Conservation (phyloP, 305 asterid species). For the Withania somnifera region DNA sequence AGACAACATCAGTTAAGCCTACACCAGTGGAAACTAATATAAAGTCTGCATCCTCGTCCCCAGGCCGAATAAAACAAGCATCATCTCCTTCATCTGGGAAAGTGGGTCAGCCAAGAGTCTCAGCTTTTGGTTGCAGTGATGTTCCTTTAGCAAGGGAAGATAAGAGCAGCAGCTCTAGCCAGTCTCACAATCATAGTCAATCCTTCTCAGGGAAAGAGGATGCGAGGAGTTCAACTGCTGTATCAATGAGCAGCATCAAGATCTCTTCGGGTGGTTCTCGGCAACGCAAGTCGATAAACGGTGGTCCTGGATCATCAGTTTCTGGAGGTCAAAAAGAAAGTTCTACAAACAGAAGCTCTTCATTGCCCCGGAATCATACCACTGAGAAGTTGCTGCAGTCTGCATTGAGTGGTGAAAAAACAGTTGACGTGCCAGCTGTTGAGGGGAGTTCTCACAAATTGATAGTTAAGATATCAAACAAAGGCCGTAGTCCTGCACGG, state of each 20-base stretch:
- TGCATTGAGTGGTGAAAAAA: slow-evolving; percentile 22
- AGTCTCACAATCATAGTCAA: slow-evolving; percentile 31
- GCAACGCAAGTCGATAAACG: slow-evolving; percentile 19
- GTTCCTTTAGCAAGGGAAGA: slow-evolving; percentile 35
- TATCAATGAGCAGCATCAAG: slow-evolving; percentile 25
- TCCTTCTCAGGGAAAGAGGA: slow-evolving; percentile 33
- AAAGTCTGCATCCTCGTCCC: slow-evolving; percentile 42
- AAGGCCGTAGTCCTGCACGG: slow-evolving; percentile 42
- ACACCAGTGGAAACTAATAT: slow-evolving; percentile 30
- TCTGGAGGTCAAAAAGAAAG: slow-evolving; percentile 43
- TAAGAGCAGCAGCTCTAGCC: slow-evolving; percentile 43
- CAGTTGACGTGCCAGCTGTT: slow-evolving; percentile 22
- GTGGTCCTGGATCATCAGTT: slow-evolving; percentile 19
- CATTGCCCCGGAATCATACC: slow-evolving; percentile 22
- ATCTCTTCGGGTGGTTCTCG: slow-evolving; percentile 27
- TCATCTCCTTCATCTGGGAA: slow-evolving; percentile 36
- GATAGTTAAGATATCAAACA: slow-evolving; percentile 48
- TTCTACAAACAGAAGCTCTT: slow-evolving; percentile 24
- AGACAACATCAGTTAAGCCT: slow-evolving; percentile 28
- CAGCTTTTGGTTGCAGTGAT: slow-evolving; percentile 28
- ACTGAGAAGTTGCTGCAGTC: slow-evolving; percentile 38
- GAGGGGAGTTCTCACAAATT: slow-evolving; percentile 43
- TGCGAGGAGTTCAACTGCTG: slow-evolving; percentile 29
- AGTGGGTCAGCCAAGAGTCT: slow-evolving; percentile 33
- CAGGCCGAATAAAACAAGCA: slow-evolving; percentile 29